Percentiles rank a stretch among this genome's conserved stretches.
phyloP scores from a whole-genome alignment of 768 basidiomycete species.

The Serendipita sp. region DNA sequence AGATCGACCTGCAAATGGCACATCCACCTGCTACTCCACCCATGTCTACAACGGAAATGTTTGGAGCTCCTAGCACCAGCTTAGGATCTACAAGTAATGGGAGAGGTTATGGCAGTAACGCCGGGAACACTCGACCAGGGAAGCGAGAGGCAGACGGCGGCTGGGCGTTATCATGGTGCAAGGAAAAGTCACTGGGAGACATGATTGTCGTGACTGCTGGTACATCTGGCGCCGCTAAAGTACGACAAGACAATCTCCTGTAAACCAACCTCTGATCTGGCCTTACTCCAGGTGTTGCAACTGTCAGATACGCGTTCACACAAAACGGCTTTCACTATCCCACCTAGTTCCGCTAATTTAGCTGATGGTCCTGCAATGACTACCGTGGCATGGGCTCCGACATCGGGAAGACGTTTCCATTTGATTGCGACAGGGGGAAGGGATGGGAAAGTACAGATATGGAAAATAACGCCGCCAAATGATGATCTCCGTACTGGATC shows the following conservation, averaged over 20 bases:
- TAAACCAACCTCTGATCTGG: background rate
- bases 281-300: conserved; percentile 49
- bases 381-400: conserved; percentile 84
- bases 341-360: conserved; percentile 23
- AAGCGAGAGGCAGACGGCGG: conserved; percentile 78
- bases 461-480: conserved; percentile 54
- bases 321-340: conserved; percentile 42
- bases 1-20: conserved; percentile 35
- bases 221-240: conserved; percentile 58
- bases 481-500: conserved; percentile 29
- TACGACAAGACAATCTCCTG: conserved; percentile 19
- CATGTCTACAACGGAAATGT: conserved; percentile 38
- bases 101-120: conserved; percentile 34
- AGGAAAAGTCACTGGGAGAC: conserved; percentile 91
- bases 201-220: conserved; percentile 67
- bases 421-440: conserved; percentile 80
- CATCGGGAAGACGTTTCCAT: conserved; percentile 86
- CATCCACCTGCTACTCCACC: background rate
- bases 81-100: conserved; percentile 47
- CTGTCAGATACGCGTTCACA: conserved; percentile 54
- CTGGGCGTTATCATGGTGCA: conserved; percentile 92
- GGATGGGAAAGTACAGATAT: conserved; percentile 80
- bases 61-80: conserved; percentile 32
- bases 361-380: conserved; percentile 38
- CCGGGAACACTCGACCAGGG: conserved; percentile 24